Percentiles rank a stretch among this genome's conserved stretches.
phyloP scores from a whole-genome alignment of 2,329 filamentous ascomycete genomes.

The Coccinonectria pachysandricola region DNA sequence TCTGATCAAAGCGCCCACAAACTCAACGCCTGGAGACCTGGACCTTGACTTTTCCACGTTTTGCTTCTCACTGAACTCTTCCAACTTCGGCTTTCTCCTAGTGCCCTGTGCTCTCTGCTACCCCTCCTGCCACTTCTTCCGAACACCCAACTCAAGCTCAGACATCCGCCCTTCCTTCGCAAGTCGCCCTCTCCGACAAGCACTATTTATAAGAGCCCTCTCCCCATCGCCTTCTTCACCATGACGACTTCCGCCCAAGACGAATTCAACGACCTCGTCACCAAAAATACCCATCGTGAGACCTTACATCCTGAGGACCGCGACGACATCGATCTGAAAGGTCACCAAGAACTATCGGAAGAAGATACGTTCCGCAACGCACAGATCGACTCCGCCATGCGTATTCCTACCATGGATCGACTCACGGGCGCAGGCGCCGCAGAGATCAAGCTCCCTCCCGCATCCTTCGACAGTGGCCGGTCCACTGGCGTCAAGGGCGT shows the following conservation, averaged over 20 bases:
- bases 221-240: slow-evolving; percentile 18
- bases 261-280: slow-evolving; percentile 54
- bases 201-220: no score
- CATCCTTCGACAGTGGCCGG: slow-evolving; percentile 54
- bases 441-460: slow-evolving; percentile 50
- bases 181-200: no score
- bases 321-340: slow-evolving; percentile 35
- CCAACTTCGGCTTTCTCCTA: no score
- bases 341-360: slow-evolving; percentile 45
- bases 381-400: slow-evolving; percentile 54
- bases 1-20: no score
- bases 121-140: no score
- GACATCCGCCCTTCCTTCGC: no score
- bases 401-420: slow-evolving; percentile 41
- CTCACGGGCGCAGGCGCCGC: slow-evolving; percentile 32
- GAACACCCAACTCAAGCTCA: no score
- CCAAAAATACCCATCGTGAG: slow-evolving; percentile 40
- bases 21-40: no score
- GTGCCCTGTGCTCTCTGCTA: no score
- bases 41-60: no score
- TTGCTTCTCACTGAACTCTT: no score
- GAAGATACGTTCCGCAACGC: slow-evolving; percentile 42
- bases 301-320: slow-evolving; percentile 49
- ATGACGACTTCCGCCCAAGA: slow-evolving; percentile 55
- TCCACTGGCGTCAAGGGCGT: slow-evolving; percentile 80